These are phyloP conservation scores for Cnidoscolus chayamansa DNA, from an alignment of 441 rosid genomes.

Conservation along the genomic window DNA sequence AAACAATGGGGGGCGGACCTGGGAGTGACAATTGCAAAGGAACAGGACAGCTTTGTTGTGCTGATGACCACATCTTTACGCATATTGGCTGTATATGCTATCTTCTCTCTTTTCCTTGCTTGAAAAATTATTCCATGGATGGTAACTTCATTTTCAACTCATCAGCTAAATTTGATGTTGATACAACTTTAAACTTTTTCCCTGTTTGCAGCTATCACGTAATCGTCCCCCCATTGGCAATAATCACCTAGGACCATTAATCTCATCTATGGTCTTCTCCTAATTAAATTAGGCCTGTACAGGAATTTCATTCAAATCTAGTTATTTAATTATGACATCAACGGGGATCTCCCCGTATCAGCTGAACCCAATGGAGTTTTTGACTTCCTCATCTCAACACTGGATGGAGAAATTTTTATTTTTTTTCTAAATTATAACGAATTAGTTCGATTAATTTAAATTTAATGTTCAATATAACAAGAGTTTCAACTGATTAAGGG, in stretches of 20 bases:
- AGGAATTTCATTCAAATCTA: background rate
- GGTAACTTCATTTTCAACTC: slow-evolving; percentile 13
- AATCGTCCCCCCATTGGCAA: background rate
- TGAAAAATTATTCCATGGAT: slow-evolving; percentile 9
- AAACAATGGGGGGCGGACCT: slow-evolving; percentile 12
- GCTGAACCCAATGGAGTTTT: background rate
- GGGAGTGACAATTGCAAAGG: slow-evolving; percentile 10
- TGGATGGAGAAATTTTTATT: too few relatives aligned
- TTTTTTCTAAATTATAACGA: too few relatives aligned
- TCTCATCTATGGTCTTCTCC: background rate
- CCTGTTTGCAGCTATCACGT: slow-evolving; percentile 8
- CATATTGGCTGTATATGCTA: slow-evolving; percentile 4
- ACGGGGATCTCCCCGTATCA: background rate
- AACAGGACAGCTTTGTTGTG: slow-evolving; percentile 19
- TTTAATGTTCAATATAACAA: too few relatives aligned
- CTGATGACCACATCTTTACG: slow-evolving; percentile 14
- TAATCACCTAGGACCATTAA: slow-evolving; percentile 10
- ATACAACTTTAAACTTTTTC: background rate
- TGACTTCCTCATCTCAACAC: background rate
- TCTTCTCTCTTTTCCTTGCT: background rate
- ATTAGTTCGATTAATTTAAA: too few relatives aligned
- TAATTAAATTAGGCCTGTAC: background rate
- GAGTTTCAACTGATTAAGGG: too few relatives aligned
- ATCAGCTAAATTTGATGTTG: slow-evolving; percentile 2
- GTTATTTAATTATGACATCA: background rate